Base-by-base conservation (phyloP, 495 filamentous ascomycete species). In the Penicillium longicatenatum region DNA sequence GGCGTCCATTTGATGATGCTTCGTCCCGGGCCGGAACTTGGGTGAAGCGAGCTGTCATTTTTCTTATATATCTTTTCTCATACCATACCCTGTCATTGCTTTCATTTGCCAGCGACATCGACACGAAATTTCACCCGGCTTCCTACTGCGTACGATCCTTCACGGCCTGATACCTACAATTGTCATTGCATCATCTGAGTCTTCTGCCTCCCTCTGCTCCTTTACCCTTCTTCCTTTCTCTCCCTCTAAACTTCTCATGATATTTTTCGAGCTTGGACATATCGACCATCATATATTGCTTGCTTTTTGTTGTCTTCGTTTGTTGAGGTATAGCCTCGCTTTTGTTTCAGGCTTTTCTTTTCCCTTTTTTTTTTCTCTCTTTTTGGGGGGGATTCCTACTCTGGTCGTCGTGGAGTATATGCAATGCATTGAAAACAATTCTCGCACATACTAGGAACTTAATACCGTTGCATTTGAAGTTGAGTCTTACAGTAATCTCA, bases 11-110 rank as follows among this genome's bases (percentile, higher is more conserved):
- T 58, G 42, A 43, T 57, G 58, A 54, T 50, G n/a, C 33, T 61
- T 54, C 60, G 58, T 56, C 51, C 64, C 62, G 53, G 59, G 67
- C 67, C 51, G 67, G 67, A 62, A 65, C 67, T 68, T 55, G 60
- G 53, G 31, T 48, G 53, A 48, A 58, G 57, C 52, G 52, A 24
- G 29, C 52, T 54, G 50, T 47, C 35, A 30, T 53, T 52, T 54
- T 55, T 45, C 31, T 56, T 53, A 49, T 17, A 39, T 54, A 52
- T 45, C 31, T 53, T 49, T 47, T 44, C 52, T 45, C 22, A 33
- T 53, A 61, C 58, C 59, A 63, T 68, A 61, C 57, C 55, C 55
- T 62, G 31, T 58, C 53, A 55, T 60, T 60, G 52, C 44, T 50
- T 59, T 58, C 49, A 52, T 57, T 21, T 46, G 26, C 39, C 52